Conservation (phyloP, 2,329 filamentous ascomycete species). For the Bipolaris sorokiniana region DNA sequence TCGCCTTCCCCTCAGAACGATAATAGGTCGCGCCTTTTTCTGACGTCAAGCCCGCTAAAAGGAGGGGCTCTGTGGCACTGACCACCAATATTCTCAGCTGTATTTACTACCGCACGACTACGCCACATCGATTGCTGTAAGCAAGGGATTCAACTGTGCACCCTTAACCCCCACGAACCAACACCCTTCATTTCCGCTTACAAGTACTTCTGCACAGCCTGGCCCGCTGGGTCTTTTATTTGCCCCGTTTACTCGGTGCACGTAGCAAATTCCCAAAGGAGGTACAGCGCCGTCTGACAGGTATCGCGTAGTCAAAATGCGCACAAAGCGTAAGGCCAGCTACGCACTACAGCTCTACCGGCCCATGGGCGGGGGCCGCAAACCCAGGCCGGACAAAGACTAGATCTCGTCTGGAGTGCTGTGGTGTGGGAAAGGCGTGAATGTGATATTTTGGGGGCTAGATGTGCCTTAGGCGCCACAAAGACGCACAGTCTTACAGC, state of each 20-base stretch:
- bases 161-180: no score
- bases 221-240: not conserved
- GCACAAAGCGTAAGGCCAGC: slow-evolving; percentile 5
- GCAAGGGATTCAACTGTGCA: slow-evolving; percentile 2
- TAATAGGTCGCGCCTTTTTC: no score
- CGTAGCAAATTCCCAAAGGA: slow-evolving; percentile 1
- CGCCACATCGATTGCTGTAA: slow-evolving; percentile 5
- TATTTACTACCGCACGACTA: not conserved
- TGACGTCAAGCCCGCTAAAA: slow-evolving; percentile 2
- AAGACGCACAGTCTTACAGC: no score
- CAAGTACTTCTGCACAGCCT: not conserved
- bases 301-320: not conserved
- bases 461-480: no score
- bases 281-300: not conserved
- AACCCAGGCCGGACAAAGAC: no score
- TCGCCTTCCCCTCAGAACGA: no score
- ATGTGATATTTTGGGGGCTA: no score
- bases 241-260: not conserved
- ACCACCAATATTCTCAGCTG: slow-evolving; percentile 7
- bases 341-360: no score
- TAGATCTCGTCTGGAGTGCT: no score
- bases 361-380: no score
- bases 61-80: not conserved
- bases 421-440: no score
- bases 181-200: not conserved